Evolutionary conservation across 495 filamentous ascomycete genomes (phyloP).

Genomic region (Chaetomium cochliodes): DNA sequence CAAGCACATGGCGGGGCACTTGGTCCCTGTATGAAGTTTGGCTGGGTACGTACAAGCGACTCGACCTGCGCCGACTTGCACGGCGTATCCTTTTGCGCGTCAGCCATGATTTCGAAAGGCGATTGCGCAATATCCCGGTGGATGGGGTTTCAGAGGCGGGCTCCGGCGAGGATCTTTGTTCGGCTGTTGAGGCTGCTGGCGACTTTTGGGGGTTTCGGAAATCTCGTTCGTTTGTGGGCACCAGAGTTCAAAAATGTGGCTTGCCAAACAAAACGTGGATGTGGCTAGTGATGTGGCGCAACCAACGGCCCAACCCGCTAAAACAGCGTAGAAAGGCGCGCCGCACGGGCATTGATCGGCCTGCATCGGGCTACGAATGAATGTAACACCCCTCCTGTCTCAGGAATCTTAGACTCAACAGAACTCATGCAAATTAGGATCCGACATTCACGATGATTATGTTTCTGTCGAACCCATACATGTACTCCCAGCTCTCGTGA

Average conservation of each 20-base stretch:
- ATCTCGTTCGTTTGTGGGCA: constrained; percentile 42
- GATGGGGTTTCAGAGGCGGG: neutral
- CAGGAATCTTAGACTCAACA: no score
- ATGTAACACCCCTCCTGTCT: no score
- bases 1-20: constrained; percentile 27
- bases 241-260: constrained; percentile 13
- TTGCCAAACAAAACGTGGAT: constrained; percentile 10
- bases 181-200: constrained; percentile 16
- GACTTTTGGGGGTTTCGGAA: constrained; percentile 27
- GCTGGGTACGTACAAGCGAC: constrained; percentile 60
- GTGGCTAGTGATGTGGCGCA: constrained; percentile 18
- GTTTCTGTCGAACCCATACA: no score
- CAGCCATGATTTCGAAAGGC: constrained; percentile 40
- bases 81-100: constrained; percentile 57
- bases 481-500: no score
- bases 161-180: constrained; percentile 18
- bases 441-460: no score
- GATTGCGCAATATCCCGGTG: constrained; percentile 14
- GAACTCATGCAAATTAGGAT: no score
- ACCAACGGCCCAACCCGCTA: no score
- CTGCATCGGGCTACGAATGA: no score
- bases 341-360: no score
- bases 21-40: neutral
- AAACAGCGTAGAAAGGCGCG: no score
- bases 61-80: constrained; percentile 81